phyloP scores from a whole-genome alignment of 2,329 filamentous ascomycete species.

The Aspergillus sp. region DNA sequence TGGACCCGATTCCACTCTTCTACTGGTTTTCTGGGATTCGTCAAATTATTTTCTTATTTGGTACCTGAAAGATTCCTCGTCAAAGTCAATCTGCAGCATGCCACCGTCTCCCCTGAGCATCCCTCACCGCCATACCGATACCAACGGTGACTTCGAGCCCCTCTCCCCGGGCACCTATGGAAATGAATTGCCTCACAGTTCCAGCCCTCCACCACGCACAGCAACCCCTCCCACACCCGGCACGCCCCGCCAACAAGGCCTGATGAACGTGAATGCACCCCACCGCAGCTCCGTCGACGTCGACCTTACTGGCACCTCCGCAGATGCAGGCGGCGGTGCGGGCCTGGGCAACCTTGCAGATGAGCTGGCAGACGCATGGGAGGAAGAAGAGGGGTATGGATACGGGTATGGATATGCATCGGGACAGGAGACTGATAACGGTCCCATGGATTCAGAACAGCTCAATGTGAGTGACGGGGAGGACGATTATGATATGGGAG shows the following conservation, averaged over 20 bases:
- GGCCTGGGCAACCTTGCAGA: conserved; percentile 58
- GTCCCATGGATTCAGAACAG: conserved; percentile 23
- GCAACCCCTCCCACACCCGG: conserved; percentile 35
- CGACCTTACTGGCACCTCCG: conserved; percentile 29
- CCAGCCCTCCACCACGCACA: conserved; percentile 29
- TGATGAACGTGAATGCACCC: conserved; percentile 29
- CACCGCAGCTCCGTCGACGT: conserved; percentile 34
- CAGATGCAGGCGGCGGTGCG: conserved; percentile 25
- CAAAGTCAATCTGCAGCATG: conserved; percentile 9
- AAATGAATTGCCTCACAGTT: conserved; percentile 23
- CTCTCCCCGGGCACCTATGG: conserved; percentile 27
- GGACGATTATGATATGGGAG: conserved; percentile 23
- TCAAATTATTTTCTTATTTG: not conserved
- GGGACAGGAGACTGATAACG: conserved; percentile 24
- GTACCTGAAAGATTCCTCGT: not conserved
- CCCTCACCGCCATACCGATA: conserved; percentile 29
- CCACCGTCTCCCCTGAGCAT: conserved; percentile 31
- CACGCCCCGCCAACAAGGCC: conserved; percentile 30
- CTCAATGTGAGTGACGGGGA: conserved; percentile 25
- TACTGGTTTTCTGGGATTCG: not conserved
- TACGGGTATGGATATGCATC: conserved; percentile 39
- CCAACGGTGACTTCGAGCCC: conserved; percentile 31
- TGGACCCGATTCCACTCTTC: not conserved
- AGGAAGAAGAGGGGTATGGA: conserved; percentile 44
- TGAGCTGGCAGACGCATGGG: conserved; percentile 56